A percentile compares a stretch with the other conserved stretches of the same genome.
Evolutionary conservation across 805 yeast species (phyloP).

Genomic region (Zygotorulaspora chibaensis): DNA sequence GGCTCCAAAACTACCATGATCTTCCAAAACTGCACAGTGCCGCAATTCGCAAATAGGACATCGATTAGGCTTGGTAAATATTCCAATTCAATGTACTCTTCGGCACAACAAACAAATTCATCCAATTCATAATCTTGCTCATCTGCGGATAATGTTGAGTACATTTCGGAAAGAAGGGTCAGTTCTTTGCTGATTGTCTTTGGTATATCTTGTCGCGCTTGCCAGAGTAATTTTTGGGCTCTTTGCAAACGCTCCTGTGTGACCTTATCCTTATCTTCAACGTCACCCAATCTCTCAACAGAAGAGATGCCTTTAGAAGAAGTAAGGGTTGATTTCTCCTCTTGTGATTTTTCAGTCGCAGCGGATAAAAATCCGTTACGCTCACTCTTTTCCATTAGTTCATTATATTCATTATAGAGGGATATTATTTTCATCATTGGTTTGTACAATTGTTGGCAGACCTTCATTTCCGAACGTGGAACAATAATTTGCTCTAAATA

Average conservation of each 20-base stretch:
- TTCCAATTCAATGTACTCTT: conserved; percentile 35
- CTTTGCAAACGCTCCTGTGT: conserved; percentile 30
- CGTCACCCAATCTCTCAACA: neutral
- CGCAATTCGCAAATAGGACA: conserved; percentile 31
- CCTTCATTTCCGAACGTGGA: conserved; percentile 36
- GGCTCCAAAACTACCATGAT: conserved; percentile 36
- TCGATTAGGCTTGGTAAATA: conserved; percentile 33
- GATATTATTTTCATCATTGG: conserved; percentile 38
- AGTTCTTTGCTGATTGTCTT: conserved; percentile 35
- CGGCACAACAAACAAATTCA: conserved; percentile 37
- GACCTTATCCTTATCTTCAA: conserved; percentile 8
- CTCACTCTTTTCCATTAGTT: conserved; percentile 35
- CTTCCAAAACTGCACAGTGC: conserved; percentile 32
- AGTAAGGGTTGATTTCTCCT: conserved; percentile 1
- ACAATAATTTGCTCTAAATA: conserved; percentile 35
- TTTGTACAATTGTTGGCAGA: conserved; percentile 35
- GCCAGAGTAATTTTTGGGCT: conserved; percentile 32
- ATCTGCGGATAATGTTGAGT: conserved; percentile 34
- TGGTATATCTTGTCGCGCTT: conserved; percentile 36
- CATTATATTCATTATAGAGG: conserved; percentile 35
- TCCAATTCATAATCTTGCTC: conserved; percentile 37
- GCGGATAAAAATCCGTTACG: conserved; percentile 32
- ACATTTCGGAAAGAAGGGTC: conserved; percentile 35
- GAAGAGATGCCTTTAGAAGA: neutral
- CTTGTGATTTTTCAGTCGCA: neutral